Evolutionary conservation across 805 yeast species (phyloP).

Genomic region (Ogataea dorogensis): DNA sequence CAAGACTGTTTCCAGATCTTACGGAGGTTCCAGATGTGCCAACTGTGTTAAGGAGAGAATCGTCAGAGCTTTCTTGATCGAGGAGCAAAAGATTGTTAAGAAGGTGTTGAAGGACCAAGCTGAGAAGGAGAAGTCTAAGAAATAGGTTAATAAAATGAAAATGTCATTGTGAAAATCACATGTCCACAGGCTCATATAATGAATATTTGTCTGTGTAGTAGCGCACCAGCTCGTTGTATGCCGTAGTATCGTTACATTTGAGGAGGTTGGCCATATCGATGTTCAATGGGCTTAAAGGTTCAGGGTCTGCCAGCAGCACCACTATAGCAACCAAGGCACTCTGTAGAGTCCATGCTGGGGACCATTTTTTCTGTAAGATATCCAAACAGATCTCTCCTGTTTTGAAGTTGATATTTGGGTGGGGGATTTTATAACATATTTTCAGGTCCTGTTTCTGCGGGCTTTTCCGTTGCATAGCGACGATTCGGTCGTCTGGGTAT

Average conservation of each 20-base stretch:
- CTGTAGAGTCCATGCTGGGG: constrained; percentile 70
- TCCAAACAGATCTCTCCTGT: constrained; percentile 74
- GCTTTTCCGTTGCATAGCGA: constrained; percentile 5
- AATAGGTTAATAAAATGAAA: constrained; percentile 24
- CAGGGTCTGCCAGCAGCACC: constrained; percentile 59
- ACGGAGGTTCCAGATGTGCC: constrained; percentile 99
- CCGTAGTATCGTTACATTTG: constrained; percentile 45
- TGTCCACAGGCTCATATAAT: constrained; percentile 15
- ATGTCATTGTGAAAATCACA: constrained; percentile 12
- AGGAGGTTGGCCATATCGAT: constrained; percentile 64
- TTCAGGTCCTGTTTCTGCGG: background rate
- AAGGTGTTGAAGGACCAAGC: constrained; percentile 97
- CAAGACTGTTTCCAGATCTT: constrained; percentile 98
- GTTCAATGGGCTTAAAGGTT: constrained; percentile 69
- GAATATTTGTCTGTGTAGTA: constrained; percentile 35
- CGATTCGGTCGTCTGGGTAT: constrained; percentile 12
- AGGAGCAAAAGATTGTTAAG: constrained; percentile 99
- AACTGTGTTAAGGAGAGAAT: constrained; percentile 99
- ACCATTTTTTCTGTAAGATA: constrained; percentile 59
- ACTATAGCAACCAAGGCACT: constrained; percentile 56
- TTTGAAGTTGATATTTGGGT: constrained; percentile 47
- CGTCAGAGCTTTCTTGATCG: constrained; percentile 98
- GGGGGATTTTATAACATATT: constrained; percentile 37
- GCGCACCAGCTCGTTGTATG: constrained; percentile 41
- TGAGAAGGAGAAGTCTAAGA: constrained; percentile 70